phyloP scores from a whole-genome alignment of 345 rosid genomes.

The Raphanus sativus region DNA sequence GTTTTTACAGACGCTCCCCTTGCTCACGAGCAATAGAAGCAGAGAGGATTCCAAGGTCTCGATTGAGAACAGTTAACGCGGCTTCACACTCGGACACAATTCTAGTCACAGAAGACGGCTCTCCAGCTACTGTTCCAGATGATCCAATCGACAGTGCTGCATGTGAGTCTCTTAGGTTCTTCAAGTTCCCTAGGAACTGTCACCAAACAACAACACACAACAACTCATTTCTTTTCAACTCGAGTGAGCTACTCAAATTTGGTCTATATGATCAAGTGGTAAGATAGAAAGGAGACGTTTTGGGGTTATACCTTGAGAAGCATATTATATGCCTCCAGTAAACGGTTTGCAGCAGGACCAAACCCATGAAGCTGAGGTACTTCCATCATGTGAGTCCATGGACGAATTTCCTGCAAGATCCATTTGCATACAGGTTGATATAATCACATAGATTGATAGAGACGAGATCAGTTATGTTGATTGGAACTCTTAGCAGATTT shows the following conservation, averaged over 20 bases:
- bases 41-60: slow-evolving; percentile 85
- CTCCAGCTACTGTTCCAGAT: slow-evolving; percentile 77
- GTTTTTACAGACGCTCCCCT: slow-evolving; percentile 44
- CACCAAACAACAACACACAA: slow-evolving; percentile 4
- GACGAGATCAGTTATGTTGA: no score
- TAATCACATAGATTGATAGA: no score
- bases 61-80: slow-evolving; percentile 75
- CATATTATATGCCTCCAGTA: slow-evolving; percentile 97
- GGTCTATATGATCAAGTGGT: not conserved
- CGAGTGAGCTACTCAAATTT: not conserved
- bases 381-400: slow-evolving; percentile 99
- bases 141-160: slow-evolving; percentile 91
- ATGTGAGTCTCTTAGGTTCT: slow-evolving; percentile 91
- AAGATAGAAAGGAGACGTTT: not conserved
- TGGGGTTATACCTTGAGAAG: slow-evolving; percentile 69
- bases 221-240: slow-evolving; percentile 1
- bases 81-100: slow-evolving; percentile 93
- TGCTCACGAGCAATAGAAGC: slow-evolving; percentile 80
- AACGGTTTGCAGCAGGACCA: slow-evolving; percentile 96
- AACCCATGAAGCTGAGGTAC: slow-evolving; percentile 99
- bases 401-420: slow-evolving; percentile 76
- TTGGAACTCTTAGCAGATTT: no score
- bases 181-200: slow-evolving; percentile 93
- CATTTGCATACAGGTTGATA: not conserved
- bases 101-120: slow-evolving; percentile 83